Percentiles rank a stretch among this genome's conserved stretches.
Evolutionary conservation across 2,329 filamentous ascomycete genomes (phyloP).

Genomic region (Kalaharituber pfeilii): DNA sequence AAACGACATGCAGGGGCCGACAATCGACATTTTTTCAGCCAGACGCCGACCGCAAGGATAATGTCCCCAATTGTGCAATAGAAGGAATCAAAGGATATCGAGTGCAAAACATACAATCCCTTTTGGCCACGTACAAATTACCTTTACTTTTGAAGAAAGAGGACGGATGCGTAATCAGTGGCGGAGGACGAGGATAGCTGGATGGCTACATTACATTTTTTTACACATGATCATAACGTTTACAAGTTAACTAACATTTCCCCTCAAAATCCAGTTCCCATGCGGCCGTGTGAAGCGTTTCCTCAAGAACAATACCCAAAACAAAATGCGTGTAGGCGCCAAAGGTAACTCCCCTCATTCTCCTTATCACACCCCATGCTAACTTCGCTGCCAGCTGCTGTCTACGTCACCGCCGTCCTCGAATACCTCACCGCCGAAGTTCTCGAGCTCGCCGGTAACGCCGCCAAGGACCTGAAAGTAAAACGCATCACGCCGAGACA

Average conservation of each 20-base stretch:
- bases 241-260: conserved; percentile 24
- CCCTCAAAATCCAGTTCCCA: conserved; percentile 55
- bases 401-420: conserved; percentile 94
- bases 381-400: conserved; percentile 44
- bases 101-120: too few species aligned
- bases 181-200: too few species aligned
- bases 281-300: conserved; percentile 99
- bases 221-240: too few species aligned
- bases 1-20: too few species aligned
- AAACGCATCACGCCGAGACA: conserved; percentile 99
- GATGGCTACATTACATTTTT: too few species aligned
- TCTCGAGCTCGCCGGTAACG: conserved; percentile 92
- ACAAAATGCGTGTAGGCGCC: conserved; percentile 98
- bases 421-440: conserved; percentile 98
- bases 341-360: conserved; percentile 38
- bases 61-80: too few species aligned
- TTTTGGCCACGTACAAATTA: too few species aligned
- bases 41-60: too few species aligned
- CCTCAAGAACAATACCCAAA: conserved; percentile 96
- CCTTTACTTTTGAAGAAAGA: too few species aligned
- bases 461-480: conserved; percentile 97
- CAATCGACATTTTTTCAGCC: too few species aligned
- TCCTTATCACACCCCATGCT: background rate
- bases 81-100: too few species aligned
- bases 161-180: too few species aligned